A percentile compares a stretch with the other conserved stretches of the same genome.
Evolutionary conservation across 441 rosid species (phyloP).

Genomic region (Breynia disticha): DNA sequence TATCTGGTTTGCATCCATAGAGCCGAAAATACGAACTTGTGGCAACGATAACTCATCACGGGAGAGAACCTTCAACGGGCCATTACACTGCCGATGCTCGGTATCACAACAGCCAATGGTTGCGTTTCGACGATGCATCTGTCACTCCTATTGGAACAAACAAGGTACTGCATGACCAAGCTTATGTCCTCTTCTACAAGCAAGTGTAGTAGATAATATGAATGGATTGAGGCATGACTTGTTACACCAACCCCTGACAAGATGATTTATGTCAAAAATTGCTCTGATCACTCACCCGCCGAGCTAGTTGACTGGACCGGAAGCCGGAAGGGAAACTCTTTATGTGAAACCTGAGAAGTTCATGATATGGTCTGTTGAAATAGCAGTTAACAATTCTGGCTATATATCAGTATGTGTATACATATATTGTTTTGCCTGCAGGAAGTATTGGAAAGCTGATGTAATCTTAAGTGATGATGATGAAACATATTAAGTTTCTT

Average conservation of each 20-base stretch:
- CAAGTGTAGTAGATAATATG: slow-evolving; percentile 38
- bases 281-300: background rate
- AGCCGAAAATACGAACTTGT: slow-evolving; percentile 84
- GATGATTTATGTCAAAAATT: background rate
- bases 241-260: background rate
- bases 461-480: background rate
- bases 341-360: background rate
- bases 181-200: slow-evolving; percentile 86
- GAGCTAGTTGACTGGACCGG: background rate
- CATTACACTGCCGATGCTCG: slow-evolving; percentile 89
- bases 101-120: slow-evolving; percentile 59
- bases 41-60: slow-evolving; percentile 88
- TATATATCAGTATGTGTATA: background rate
- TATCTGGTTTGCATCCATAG: slow-evolving; percentile 24
- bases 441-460: slow-evolving; percentile 8
- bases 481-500: slow-evolving; percentile 4
- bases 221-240: background rate
- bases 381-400: background rate
- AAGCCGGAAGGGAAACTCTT: no score
- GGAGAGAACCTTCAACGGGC: slow-evolving; percentile 87
- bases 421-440: background rate
- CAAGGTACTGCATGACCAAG: slow-evolving; percentile 84
- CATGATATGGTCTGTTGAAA: background rate
- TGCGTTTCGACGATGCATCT: slow-evolving; percentile 81
- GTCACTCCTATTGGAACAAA: slow-evolving; percentile 53